These are phyloP conservation scores for Skeletonema tropicum DNA, from an alignment of 108 stramenopile genomes.

Conservation along the genomic window DNA sequence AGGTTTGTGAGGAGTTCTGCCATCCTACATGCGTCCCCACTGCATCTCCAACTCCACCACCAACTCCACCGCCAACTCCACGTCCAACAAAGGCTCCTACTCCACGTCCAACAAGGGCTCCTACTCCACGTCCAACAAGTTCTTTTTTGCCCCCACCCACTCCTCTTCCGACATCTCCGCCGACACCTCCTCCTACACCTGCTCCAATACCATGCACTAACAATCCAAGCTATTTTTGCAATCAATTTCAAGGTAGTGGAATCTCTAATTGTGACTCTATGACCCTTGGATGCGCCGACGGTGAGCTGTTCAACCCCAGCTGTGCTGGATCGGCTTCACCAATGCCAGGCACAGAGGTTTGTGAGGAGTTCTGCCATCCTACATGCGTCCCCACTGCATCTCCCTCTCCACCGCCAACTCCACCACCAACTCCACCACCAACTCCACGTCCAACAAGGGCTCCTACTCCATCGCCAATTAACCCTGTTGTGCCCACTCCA, in stretches of 20 bases:
- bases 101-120: background rate
- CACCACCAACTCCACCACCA: too few species aligned
- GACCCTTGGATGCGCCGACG: background rate
- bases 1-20: background rate
- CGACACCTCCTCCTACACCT: background rate
- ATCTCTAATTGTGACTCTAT: too few species aligned
- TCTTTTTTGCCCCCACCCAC: too few species aligned
- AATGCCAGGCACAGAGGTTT: too few species aligned
- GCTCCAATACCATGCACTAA: background rate
- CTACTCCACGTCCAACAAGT: too few species aligned
- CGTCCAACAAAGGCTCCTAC: background rate
- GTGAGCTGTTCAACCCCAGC: too few species aligned
- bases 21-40: slow-evolving; percentile 5
- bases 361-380: background rate
- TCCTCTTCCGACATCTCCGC: too few species aligned
- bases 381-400: background rate
- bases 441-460: background rate
- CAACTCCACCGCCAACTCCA: too few species aligned
- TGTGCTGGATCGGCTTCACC: too few species aligned
- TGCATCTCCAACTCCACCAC: background rate
- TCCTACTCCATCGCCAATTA: background rate
- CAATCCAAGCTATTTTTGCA: too few species aligned
- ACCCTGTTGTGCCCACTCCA: background rate
- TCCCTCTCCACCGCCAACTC: background rate
- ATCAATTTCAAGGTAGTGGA: background rate